Evolutionary conservation across 208 protist genomes (phyloP), one percentile per base, ranked within the genome.

Genomic region (Ichthyophonus hoferi): DNA sequence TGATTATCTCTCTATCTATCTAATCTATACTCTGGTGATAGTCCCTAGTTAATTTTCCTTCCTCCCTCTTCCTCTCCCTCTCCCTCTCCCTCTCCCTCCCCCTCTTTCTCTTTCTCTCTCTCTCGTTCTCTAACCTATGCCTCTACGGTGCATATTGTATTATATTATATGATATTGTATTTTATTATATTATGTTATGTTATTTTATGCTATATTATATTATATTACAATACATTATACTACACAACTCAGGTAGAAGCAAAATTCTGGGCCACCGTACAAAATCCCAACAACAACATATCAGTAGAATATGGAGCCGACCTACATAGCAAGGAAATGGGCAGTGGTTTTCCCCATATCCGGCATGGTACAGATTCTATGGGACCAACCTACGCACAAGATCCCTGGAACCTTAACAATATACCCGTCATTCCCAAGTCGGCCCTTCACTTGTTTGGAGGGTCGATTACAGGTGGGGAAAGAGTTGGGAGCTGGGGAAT

Each of bases 271-370:
- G 0, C 3, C 7, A 31, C 41, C 14, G 12, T 37, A 17, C 24
- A 85, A n/a, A 33, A 37, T 34, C 81, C 83, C 35, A 40, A 43
- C 39, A 50, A 89, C 2, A 24, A 77, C 17, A 42, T 90, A 17
- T 42, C 77, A 14, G 90, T 92, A 24, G 85, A 92, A 38, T 92
- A 92, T 86, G 90, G 90, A n/a, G 87, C 90, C 1, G 90, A 92
- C 42, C 42, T 92, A 14, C 88, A 89, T 38, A 42, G 35, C 2
- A 42, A 38, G 1, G 42, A 85, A 3, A 1, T 81, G 1, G 90
- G 90, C 40, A 88, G 83, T 86, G 90, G 88, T 1, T 89, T 90
- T 34, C 90, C 90, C 24, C 0, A 91, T 94, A 87, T 79, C 82
- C 0, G 38, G 58, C 40, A 67, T 58, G 3, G 79, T 92, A 34